These are phyloP conservation scores for Petrea volubilis DNA, from an alignment of 257 asterid genomes.

Conservation along the genomic window DNA sequence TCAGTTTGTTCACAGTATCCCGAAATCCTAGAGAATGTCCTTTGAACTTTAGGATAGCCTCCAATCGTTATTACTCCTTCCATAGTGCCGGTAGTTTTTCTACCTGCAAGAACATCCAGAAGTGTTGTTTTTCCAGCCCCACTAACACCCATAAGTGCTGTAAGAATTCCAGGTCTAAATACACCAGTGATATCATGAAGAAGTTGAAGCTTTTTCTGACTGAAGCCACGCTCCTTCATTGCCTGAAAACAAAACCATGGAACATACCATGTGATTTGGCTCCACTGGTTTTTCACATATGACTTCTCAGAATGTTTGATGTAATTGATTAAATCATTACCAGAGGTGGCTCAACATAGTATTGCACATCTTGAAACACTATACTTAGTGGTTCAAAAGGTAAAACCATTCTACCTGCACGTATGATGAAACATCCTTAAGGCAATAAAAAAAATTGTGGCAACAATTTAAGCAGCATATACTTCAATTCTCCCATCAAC, in stretches of 20 bases:
- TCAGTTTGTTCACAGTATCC: slow-evolving; percentile 44
- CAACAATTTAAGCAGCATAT: not conserved
- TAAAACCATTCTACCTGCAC: slow-evolving; percentile 31
- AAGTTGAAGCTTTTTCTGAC: slow-evolving; percentile 31
- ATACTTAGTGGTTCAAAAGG: slow-evolving; percentile 37
- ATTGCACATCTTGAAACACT: slow-evolving; percentile 32
- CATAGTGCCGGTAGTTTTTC: slow-evolving; percentile 37
- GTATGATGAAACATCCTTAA: not conserved
- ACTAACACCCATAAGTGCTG: slow-evolving; percentile 48
- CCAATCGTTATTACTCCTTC: slow-evolving; percentile 40
- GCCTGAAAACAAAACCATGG: slow-evolving; percentile 24
- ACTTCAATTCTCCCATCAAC: not conserved
- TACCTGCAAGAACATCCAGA: slow-evolving; percentile 45
- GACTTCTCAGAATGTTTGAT: not conserved
- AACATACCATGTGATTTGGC: not conserved
- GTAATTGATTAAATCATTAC: slow-evolving; percentile 3
- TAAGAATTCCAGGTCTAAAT: slow-evolving; percentile 36
- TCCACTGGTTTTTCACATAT: not conserved
- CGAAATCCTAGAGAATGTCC: slow-evolving; percentile 38
- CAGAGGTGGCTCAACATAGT: slow-evolving; percentile 33
- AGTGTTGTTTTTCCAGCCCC: slow-evolving; percentile 52
- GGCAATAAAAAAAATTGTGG: not conserved
- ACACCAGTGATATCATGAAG: slow-evolving; percentile 36
- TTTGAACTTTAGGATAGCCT: slow-evolving; percentile 39
- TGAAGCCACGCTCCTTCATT: slow-evolving; percentile 36